Evolutionary conservation across 768 basidiomycete species (phyloP).

Genomic region (Clathrus columnatus): DNA sequence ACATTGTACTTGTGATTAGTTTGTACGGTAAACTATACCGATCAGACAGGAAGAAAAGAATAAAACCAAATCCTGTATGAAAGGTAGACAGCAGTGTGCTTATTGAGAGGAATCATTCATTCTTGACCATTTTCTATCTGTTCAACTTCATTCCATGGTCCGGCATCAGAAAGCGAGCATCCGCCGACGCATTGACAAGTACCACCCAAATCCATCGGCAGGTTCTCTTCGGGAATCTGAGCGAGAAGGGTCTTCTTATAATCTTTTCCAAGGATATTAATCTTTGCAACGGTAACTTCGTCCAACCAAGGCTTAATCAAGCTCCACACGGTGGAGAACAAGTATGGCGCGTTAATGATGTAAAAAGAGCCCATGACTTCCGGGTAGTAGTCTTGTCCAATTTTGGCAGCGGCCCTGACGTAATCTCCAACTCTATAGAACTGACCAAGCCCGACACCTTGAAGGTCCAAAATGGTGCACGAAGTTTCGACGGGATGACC

Average conservation of each 20-base stretch:
- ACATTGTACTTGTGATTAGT: background rate
- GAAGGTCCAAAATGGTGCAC: constrained; percentile 94
- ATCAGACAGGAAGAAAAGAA: background rate
- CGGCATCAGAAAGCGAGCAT: constrained; percentile 82
- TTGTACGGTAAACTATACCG: background rate
- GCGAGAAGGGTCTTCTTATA: constrained; percentile 69
- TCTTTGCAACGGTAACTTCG: constrained; percentile 90
- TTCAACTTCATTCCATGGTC: constrained; percentile 69
- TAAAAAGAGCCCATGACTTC: constrained; percentile 98
- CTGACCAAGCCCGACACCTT: constrained; percentile 50
- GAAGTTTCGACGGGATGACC: constrained; percentile 93
- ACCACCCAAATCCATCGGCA: constrained; percentile 84
- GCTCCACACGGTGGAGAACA: constrained; percentile 81
- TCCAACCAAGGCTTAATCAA: constrained; percentile 92
- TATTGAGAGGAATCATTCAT: background rate
- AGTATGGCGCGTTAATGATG: constrained; percentile 96
- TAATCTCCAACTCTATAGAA: constrained; percentile 94
- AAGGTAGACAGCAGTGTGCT: background rate
- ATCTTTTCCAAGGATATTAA: constrained; percentile 72
- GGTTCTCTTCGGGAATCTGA: constrained; percentile 77
- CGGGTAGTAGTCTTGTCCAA: constrained; percentile 89
- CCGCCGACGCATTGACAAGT: constrained; percentile 67
- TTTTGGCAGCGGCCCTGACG: constrained; percentile 60
- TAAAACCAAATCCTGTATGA: background rate
- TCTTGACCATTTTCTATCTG: background rate